Percentiles rank a stretch among this genome's conserved stretches.
Evolutionary conservation across 768 basidiomycete genomes (phyloP).

Genomic region (Tylopilus subfusipes): DNA sequence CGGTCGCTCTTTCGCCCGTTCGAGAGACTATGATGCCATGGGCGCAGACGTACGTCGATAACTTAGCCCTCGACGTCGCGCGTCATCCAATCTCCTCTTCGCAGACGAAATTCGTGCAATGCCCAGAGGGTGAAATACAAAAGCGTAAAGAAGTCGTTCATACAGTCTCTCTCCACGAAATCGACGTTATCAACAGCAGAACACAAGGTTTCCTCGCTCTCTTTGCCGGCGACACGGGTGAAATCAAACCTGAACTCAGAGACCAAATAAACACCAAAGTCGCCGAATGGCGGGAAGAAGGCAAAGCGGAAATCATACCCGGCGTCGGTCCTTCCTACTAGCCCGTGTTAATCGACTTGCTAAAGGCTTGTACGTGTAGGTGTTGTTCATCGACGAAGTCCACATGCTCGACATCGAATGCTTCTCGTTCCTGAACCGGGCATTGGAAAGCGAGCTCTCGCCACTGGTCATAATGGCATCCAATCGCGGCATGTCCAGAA

Average conservation of each 20-base stretch:
- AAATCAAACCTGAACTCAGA: slow-evolving; percentile 95
- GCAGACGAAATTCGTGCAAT: slow-evolving; percentile 97
- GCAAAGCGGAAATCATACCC: slow-evolving; percentile 96
- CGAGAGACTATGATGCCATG: slow-evolving; percentile 98
- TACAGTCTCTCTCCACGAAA: slow-evolving; percentile 96
- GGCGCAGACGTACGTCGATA: slow-evolving; percentile 82
- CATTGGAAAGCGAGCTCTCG: slow-evolving; percentile 88
- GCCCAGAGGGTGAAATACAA: slow-evolving; percentile 97
- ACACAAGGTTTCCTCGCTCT: slow-evolving; percentile 98
- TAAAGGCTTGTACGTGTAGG: slow-evolving; percentile 41
- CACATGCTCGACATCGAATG: slow-evolving; percentile 99
- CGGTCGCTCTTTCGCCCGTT: slow-evolving; percentile 94
- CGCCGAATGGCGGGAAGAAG: slow-evolving; percentile 96
- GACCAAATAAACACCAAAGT: slow-evolving; percentile 97
- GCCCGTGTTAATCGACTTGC: neutral
- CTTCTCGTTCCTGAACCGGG: slow-evolving; percentile 97
- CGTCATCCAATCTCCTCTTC: slow-evolving; percentile 1
- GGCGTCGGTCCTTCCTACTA: slow-evolving; percentile 57
- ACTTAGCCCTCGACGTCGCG: neutral
- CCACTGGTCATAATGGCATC: slow-evolving; percentile 98
- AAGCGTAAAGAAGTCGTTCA: slow-evolving; percentile 97
- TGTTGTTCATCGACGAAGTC: slow-evolving; percentile 98
- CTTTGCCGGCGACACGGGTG: slow-evolving; percentile 94
- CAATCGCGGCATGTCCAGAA: slow-evolving; percentile 91
- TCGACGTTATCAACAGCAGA: slow-evolving; percentile 98